A percentile compares a stretch with the other conserved stretches of the same genome.
phyloP scores from a whole-genome alignment of 306 rosid species.

The Benincasa hispida region DNA sequence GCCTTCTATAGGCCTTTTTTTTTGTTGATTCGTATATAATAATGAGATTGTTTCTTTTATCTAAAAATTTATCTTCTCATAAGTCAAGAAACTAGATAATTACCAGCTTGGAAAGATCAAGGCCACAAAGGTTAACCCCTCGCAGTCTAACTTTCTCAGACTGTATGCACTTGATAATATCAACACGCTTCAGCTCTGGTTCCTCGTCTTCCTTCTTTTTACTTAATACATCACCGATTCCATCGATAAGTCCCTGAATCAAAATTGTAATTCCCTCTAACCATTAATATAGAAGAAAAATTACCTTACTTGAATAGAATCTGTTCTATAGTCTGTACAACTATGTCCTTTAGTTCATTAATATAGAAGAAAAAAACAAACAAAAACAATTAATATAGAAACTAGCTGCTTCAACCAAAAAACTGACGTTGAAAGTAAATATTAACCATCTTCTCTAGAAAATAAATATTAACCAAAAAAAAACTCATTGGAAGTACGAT shows the following conservation, averaged over 20 bases:
- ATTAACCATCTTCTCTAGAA: no score
- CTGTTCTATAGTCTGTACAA: no score
- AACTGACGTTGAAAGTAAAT: not conserved
- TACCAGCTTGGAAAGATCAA: conserved; percentile 93
- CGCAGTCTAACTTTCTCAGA: conserved; percentile 75
- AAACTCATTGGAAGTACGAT: not conserved
- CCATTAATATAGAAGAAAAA: not conserved
- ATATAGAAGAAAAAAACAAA: no score
- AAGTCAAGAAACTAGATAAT: conserved; percentile 8
- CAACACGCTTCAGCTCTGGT: conserved; percentile 65
- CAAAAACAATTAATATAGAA: not conserved
- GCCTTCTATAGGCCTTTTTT: not conserved
- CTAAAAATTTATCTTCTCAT: not conserved
- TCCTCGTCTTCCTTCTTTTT: conserved; percentile 58
- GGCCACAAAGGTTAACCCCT: conserved; percentile 91
- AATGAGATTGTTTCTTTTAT: not conserved
- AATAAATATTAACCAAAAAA: not conserved
- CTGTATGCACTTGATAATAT: conserved; percentile 90
- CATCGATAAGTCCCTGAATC: conserved; percentile 76
- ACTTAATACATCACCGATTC: conserved; percentile 31
- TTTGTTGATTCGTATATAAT: not conserved
- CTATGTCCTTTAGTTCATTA: no score
- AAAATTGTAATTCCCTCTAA: conserved; percentile 2
- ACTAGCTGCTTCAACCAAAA: not conserved
- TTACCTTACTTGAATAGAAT: no score